phyloP scores from a whole-genome alignment of 441 rosid genomes.

The Aleurites moluccanus region DNA sequence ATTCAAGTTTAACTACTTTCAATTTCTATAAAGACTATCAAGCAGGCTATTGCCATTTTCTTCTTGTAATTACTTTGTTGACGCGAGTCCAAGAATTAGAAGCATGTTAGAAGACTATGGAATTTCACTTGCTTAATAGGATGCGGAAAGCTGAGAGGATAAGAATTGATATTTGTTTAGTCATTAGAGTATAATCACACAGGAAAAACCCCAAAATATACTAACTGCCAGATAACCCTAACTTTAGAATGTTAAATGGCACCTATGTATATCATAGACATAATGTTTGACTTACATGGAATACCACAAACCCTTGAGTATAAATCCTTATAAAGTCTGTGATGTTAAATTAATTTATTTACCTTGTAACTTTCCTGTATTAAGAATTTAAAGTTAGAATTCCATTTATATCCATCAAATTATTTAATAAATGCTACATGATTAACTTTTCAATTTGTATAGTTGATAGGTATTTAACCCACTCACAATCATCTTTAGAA shows the following conservation, averaged over 20 bases:
- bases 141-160: not conserved
- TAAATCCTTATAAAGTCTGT: not conserved
- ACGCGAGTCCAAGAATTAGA: not conserved
- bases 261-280: not conserved
- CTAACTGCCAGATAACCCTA: not conserved
- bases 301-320: not conserved
- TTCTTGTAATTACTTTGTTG: not conserved
- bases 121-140: not conserved
- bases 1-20: not conserved
- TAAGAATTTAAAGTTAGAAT: not conserved
- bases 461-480: not conserved
- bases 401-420: not conserved
- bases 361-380: not conserved
- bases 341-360: not conserved
- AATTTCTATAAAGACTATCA: not conserved
- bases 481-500: not conserved
- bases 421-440: not conserved
- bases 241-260: conserved; percentile 4
- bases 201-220: not conserved
- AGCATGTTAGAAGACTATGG: not conserved
- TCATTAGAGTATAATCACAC: conserved; percentile 7
- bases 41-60: not conserved
- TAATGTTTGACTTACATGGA: not conserved
- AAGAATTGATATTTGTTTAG: not conserved
- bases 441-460: not conserved